Base-by-base conservation (phyloP, 2,329 filamentous ascomycete genomes). In the Alternaria sp. region DNA sequence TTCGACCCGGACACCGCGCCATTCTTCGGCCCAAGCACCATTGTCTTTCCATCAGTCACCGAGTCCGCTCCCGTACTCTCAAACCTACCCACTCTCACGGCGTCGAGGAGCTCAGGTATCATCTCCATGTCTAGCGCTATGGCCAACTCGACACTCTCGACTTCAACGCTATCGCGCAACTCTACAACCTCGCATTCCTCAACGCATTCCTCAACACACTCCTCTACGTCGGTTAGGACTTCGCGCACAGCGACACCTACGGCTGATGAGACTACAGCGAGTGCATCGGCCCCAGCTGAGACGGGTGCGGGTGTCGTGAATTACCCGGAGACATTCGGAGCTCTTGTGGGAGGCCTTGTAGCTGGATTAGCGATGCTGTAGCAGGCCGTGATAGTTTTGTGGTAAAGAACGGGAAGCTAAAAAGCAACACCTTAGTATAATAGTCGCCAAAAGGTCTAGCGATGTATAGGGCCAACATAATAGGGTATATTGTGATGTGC, bases 401-500 rank as follows among this genome's bases (percentile, higher is more conserved):
- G 27, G 50, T 30, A 41, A 34, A 27, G 34, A 30, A 14, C 5
- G 36, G 22, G 12, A 36, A 22, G 25, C 34, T 41, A 11, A 16
- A 52, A 41, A 52, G 34, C 34, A 41, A n/a, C 12, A 43, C 14
- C 6, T 25, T 43, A 43, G 20, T 43, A n/a, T 14, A 41, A 16
- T 6, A 25, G n/a, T 44, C 12, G 41, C 18, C 10, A 6, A 50
- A 11, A 20, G 25, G 46, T 53, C n/a, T 18, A 50, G 48, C 38
- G 52, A 58, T 3, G 28, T 30, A 40, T n/a, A 25, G 30, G 28
- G 30, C 18, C 43, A 54, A 62, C 57, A 67, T 64, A 62, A 68
- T 63, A 68, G 70, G 70, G 70, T 73, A 73, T 73, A 71, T 70
- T 72, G 65, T 62, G 53, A 59, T 65, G 54, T 65, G 59, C 65